Evolutionary conservation across 2,329 filamentous ascomycete genomes (phyloP).

Genomic region (Diaporthe sp.): DNA sequence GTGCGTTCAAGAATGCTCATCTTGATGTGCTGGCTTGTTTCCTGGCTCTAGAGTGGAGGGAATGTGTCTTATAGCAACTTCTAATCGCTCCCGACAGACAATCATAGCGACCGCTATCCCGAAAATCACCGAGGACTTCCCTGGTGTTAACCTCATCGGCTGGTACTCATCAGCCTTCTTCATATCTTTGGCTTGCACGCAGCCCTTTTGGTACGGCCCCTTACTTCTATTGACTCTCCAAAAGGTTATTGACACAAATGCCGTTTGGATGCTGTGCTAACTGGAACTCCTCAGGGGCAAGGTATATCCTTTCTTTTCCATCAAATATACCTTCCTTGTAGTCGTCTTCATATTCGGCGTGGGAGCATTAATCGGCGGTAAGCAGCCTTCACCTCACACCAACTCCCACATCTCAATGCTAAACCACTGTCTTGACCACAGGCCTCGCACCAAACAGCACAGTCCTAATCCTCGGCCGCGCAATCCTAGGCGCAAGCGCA

Average conservation of each 20-base stretch:
- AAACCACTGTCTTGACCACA: not conserved
- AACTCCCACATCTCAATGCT: too few relatives aligned
- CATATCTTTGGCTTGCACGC: not conserved
- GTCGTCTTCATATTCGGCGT: conserved; percentile 53
- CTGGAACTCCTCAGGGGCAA: conserved; percentile 35
- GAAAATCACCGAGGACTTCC: not conserved
- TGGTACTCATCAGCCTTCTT: conserved; percentile 18
- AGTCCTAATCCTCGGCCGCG: conserved; percentile 47
- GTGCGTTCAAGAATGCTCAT: fast-evolving
- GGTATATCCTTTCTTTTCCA: conserved; percentile 46
- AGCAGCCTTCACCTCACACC: not conserved
- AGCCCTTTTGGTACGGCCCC: not conserved
- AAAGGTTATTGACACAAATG: too few relatives aligned
- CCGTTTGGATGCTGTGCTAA: too few relatives aligned
- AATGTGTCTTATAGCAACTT: not conserved
- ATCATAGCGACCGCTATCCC: conserved; percentile 15
- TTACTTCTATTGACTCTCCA: too few relatives aligned
- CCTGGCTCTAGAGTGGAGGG: fast-evolving
- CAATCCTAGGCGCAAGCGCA: conserved; percentile 50
- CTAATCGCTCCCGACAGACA: not conserved
- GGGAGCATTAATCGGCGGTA: conserved; percentile 53
- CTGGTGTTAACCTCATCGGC: not conserved
- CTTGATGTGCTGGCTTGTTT: too few relatives aligned
- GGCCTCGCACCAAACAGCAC: conserved; percentile 43
- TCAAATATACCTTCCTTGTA: conserved; percentile 38